Percentiles rank a stretch among this genome's conserved stretches.
phyloP scores from a whole-genome alignment of 2,329 filamentous ascomycete species.

The Xylaria digitata region DNA sequence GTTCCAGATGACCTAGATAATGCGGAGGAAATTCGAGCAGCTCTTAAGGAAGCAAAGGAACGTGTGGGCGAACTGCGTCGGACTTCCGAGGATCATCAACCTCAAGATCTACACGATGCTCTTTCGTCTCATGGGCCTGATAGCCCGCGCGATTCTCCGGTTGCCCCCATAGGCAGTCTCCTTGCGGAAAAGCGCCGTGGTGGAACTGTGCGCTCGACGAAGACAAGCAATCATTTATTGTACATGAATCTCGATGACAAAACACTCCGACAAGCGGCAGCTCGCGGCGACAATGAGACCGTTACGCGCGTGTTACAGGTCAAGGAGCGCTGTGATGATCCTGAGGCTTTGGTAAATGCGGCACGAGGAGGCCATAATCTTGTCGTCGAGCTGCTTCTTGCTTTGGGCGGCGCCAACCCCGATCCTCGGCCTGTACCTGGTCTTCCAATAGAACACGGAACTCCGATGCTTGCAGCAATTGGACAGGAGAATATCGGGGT shows the following conservation, averaged over 20 bases:
- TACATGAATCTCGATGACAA: conserved; percentile 74
- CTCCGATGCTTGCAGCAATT: conserved; percentile 93
- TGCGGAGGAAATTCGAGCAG: conserved; percentile 79
- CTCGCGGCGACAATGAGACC: conserved; percentile 70
- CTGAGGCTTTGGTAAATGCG: conserved; percentile 88
- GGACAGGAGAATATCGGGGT: conserved; percentile 89
- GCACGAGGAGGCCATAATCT: conserved; percentile 92
- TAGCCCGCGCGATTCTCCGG: conserved; percentile 69
- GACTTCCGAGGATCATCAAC: conserved; percentile 69
- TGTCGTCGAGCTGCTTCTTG: conserved; percentile 81
- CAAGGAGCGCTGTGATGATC: conserved; percentile 73
- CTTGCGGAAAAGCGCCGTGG: conserved; percentile 59
- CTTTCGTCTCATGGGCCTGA: conserved; percentile 67
- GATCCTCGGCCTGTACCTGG: conserved; percentile 75
- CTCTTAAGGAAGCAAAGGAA: conserved; percentile 70
- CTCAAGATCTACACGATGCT: conserved; percentile 59
- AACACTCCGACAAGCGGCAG: conserved; percentile 69
- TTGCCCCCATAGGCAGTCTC: conserved; percentile 51
- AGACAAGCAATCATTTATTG: conserved; percentile 72
- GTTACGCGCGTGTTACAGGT: conserved; percentile 71
- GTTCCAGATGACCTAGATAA: conserved; percentile 80
- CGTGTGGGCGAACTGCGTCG: conserved; percentile 64
- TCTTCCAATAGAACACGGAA: conserved; percentile 77
- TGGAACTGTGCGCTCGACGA: conserved; percentile 69
- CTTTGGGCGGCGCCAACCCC: conserved; percentile 71